These are phyloP conservation scores for Entomortierella lignicola DNA, from an alignment of 192 early-diverging fungal species.

Conservation along the genomic window DNA sequence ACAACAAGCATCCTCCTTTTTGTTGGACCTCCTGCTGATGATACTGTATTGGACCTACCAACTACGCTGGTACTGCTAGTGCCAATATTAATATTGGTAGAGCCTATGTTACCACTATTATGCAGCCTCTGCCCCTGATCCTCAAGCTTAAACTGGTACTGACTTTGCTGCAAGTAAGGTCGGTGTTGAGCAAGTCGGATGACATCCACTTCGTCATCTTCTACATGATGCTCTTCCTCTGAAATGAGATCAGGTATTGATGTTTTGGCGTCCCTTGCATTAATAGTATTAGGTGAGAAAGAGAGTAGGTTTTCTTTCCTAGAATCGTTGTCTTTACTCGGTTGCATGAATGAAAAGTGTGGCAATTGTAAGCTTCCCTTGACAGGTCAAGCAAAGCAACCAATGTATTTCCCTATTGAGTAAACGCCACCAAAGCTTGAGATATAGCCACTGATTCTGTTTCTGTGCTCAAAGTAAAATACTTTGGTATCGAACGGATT, in stretches of 20 bases:
- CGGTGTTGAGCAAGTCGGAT: constrained; percentile 3
- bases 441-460: too few relatives aligned
- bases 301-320: not conserved
- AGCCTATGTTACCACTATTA: not conserved
- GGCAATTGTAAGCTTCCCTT: too few relatives aligned
- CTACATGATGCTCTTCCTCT: not conserved
- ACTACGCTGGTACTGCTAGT: not conserved
- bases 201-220: constrained; percentile 1
- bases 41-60: not conserved
- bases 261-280: not conserved
- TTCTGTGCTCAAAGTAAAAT: too few relatives aligned
- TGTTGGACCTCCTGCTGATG: not conserved
- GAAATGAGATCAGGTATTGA: constrained; percentile 13
- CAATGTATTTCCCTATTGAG: too few relatives aligned
- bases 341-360: not conserved
- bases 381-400: too few relatives aligned
- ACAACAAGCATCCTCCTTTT: not conserved
- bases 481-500: too few relatives aligned
- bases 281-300: not conserved
- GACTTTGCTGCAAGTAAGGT: not conserved
- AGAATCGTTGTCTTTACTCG: not conserved
- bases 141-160: not conserved
- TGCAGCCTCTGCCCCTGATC: not conserved
- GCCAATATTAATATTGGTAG: not conserved
- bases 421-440: not conserved